phyloP scores from a whole-genome alignment of 306 rosid species.

The Dryas octopetala region DNA sequence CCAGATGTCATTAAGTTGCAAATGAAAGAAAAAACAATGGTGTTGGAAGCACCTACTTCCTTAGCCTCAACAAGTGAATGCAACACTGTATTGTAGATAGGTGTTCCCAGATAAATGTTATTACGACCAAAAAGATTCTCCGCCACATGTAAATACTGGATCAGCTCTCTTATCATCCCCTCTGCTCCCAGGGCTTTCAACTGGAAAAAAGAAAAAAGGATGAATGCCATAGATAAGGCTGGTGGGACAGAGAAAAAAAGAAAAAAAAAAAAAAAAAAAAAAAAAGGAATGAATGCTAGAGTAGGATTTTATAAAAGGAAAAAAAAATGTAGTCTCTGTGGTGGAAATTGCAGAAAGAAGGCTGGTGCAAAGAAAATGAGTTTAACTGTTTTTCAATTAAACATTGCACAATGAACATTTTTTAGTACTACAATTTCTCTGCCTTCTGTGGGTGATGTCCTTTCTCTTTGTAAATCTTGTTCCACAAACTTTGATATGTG shows the following conservation, averaged over 20 bases:
- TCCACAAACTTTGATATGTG: background rate
- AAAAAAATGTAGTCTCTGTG: background rate
- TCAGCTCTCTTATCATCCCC: slow-evolving; percentile 64
- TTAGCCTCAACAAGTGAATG: slow-evolving; percentile 63
- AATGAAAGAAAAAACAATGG: slow-evolving; percentile 33
- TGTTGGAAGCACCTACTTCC: slow-evolving; percentile 49
- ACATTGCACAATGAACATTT: background rate
- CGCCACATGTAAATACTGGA: slow-evolving; percentile 66
- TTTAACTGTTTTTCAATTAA: background rate
- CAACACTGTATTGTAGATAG: slow-evolving; percentile 57
- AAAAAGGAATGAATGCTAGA: background rate
- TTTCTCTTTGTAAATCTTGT: background rate
- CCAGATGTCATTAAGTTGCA: slow-evolving; percentile 25
- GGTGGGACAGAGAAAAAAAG: background rate
- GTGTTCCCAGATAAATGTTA: slow-evolving; percentile 44
- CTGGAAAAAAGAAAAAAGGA: slow-evolving; percentile 36
- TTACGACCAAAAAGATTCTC: slow-evolving; percentile 59
- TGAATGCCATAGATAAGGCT: slow-evolving; percentile 19
- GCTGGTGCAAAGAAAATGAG: background rate
- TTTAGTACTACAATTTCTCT: background rate
- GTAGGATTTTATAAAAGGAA: background rate
- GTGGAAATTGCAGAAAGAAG: background rate
- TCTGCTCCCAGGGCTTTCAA: slow-evolving; percentile 81
- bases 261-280: background rate
- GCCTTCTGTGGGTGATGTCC: background rate